phyloP scores from a whole-genome alignment of 441 rosid genomes.

The Kokia cookei region DNA sequence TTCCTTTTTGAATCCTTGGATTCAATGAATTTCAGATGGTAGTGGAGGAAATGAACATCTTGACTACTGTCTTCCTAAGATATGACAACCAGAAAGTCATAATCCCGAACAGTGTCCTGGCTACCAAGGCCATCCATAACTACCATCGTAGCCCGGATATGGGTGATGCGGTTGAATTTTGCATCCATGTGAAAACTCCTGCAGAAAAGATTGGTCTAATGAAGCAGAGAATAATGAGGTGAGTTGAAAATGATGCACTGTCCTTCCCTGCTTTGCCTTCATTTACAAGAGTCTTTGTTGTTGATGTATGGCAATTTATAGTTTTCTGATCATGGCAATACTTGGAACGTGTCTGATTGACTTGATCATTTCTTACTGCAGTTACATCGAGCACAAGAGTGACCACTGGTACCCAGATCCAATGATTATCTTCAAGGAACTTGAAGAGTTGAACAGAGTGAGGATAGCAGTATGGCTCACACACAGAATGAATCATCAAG shows the following conservation, averaged over 20 bases:
- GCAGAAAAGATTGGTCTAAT: slow-evolving; percentile 50
- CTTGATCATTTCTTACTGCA: slow-evolving; percentile 8
- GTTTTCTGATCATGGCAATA: no score
- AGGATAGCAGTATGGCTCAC: slow-evolving; percentile 51
- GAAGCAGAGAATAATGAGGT: slow-evolving; percentile 55
- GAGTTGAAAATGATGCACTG: slow-evolving; percentile 5
- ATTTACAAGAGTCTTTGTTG: no score
- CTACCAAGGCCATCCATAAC: slow-evolving; percentile 49
- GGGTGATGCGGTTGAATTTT: slow-evolving; percentile 65
- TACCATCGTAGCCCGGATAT: slow-evolving; percentile 69
- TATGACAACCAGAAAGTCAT: slow-evolving; percentile 59
- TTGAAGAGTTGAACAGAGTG: slow-evolving; percentile 46
- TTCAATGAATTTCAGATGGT: slow-evolving; percentile 38
- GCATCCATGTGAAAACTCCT: slow-evolving; percentile 60
- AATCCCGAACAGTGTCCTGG: slow-evolving; percentile 58
- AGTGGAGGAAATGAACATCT: slow-evolving; percentile 80
- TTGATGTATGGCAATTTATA: no score
- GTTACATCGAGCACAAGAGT: slow-evolving; percentile 46
- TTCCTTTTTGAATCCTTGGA: background rate
- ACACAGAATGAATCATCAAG: slow-evolving; percentile 58
- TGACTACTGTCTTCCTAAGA: slow-evolving; percentile 57
- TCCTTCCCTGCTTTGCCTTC: no score
- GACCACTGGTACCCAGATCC: slow-evolving; percentile 52
- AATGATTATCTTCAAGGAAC: slow-evolving; percentile 43
- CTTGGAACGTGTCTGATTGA: background rate